These are phyloP conservation scores for Pyrenochaeta sp. DNA, from an alignment of 2,329 filamentous ascomycete species.

Conservation along the genomic window DNA sequence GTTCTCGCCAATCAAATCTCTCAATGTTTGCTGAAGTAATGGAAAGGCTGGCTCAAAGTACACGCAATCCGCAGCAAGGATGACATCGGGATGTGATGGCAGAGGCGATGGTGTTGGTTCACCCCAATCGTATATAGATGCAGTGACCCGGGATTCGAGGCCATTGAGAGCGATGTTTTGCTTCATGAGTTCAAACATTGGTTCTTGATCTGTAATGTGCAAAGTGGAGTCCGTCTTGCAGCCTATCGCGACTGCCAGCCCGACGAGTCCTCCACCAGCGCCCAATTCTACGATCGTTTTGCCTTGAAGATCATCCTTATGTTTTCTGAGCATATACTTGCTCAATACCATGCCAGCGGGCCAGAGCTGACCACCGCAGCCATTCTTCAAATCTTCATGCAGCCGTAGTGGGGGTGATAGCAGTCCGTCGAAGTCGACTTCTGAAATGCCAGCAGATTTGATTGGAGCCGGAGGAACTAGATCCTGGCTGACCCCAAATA, in stretches of 20 bases:
- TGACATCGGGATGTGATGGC: slow-evolving; percentile 72
- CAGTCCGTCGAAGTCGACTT: slow-evolving; percentile 74
- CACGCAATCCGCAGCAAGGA: slow-evolving; percentile 95
- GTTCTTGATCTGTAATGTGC: slow-evolving; percentile 83
- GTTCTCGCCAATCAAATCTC: slow-evolving; percentile 70
- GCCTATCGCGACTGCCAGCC: slow-evolving; percentile 65
- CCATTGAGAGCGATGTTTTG: slow-evolving; percentile 85
- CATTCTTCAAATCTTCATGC: slow-evolving; percentile 83
- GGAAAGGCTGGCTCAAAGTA: slow-evolving; percentile 98
- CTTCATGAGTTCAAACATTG: slow-evolving; percentile 86
- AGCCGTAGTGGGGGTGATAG: slow-evolving; percentile 74
- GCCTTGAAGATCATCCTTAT: slow-evolving; percentile 66
- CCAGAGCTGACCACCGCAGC: slow-evolving; percentile 94
- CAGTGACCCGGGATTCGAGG: slow-evolving; percentile 68
- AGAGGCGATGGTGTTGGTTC: slow-evolving; percentile 48
- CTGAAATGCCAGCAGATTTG: slow-evolving; percentile 61
- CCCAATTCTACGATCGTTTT: slow-evolving; percentile 90
- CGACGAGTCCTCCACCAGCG: slow-evolving; percentile 88
- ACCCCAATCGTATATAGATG: slow-evolving; percentile 82
- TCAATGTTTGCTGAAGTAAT: slow-evolving; percentile 79
- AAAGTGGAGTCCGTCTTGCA: slow-evolving; percentile 66
- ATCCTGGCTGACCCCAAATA: slow-evolving; percentile 60
- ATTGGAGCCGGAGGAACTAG: slow-evolving; percentile 62
- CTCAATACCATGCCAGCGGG: slow-evolving; percentile 89
- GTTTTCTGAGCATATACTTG: slow-evolving; percentile 82